Evolutionary conservation across 768 basidiomycete species (phyloP).

Genomic region (Xanthoconium stramineum): DNA sequence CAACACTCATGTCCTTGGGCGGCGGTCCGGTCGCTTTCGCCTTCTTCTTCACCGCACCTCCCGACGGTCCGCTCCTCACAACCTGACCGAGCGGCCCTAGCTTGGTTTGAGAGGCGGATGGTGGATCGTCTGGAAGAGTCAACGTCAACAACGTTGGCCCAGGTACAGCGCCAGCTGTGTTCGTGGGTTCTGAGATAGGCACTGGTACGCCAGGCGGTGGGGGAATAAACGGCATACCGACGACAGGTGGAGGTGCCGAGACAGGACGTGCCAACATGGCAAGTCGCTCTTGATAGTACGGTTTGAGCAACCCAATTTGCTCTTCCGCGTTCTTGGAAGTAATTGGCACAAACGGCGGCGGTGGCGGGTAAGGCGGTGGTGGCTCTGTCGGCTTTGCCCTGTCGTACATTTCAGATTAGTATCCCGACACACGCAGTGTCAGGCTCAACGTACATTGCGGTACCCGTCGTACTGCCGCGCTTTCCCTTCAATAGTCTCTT

Average conservation of each 20-base stretch:
- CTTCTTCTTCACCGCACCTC: constrained; percentile 63
- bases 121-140: constrained; percentile 62
- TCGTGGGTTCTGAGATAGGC: not conserved
- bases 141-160: constrained; percentile 31
- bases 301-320: constrained; percentile 82
- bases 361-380: constrained; percentile 81
- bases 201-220: constrained; percentile 4
- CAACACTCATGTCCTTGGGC: constrained; percentile 22
- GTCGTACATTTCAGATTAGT: constrained; percentile 5
- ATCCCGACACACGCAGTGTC: not conserved
- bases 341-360: constrained; percentile 76
- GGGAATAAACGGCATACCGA: constrained; percentile 18
- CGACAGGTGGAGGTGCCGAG: constrained; percentile 16
- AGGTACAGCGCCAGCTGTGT: not conserved
- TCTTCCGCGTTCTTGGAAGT: constrained; percentile 60
- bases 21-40: constrained; percentile 23
- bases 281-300: constrained; percentile 66
- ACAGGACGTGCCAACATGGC: constrained; percentile 35
- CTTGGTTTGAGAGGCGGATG: constrained; percentile 57
- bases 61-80: constrained; percentile 44
- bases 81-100: constrained; percentile 81
- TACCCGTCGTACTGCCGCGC: constrained; percentile 38
- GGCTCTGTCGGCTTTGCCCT: constrained; percentile 70
- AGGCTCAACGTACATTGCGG: constrained; percentile 45
- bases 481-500: constrained; percentile 71